Base-by-base conservation (phyloP, 495 filamentous ascomycete species). In the Oleoguttula mirabilis region DNA sequence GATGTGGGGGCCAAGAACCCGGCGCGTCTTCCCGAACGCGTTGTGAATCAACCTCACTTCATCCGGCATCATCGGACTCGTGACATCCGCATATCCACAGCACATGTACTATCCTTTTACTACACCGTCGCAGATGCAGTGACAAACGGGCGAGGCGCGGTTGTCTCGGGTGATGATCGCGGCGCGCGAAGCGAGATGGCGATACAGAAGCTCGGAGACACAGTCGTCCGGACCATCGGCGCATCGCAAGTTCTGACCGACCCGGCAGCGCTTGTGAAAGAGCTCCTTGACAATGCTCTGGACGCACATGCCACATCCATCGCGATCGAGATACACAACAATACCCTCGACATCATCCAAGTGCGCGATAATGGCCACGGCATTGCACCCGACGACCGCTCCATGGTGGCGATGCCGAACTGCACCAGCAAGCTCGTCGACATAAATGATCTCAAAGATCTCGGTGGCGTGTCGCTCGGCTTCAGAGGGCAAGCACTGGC, bases 401-500 rank as follows among this genome's bases (percentile, higher is more conserved):
- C 67, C 8, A 43, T 71, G 30, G 67, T 93, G 3, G 84, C 81
- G 43, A 73, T 68, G 47, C 75, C 74, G 21, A 70, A 81, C 30
- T 80, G 76, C 51, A 95, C 90, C 0, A 94, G 86, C 68, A 98
- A 98, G 60, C 78, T 95, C 51, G 69, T 66, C 16, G 70, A 67
- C 16, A 67, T 84, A 27, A 70, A 78, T 0, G 87, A 96, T 38
- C 66, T 94, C n/a, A 69, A 57, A 34, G 63, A 52, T 11, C 52
- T 83, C 2, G 82, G 76, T 14, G 76, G 78, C 0, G 69, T 61
- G n/a, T 80, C 69, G 2, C 64, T 94, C 27, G 90, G 90, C 0
- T 98, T 98, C 55, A 70, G 90, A 36, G 90, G 90, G 8, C 77
- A 88, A 57, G 87, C 90, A 8, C 60, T 96, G 36, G 84, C 87